Evolutionary conservation across 148 eudicot genomes (phyloP).

Genomic region (Vaccinium corymbosum): DNA sequence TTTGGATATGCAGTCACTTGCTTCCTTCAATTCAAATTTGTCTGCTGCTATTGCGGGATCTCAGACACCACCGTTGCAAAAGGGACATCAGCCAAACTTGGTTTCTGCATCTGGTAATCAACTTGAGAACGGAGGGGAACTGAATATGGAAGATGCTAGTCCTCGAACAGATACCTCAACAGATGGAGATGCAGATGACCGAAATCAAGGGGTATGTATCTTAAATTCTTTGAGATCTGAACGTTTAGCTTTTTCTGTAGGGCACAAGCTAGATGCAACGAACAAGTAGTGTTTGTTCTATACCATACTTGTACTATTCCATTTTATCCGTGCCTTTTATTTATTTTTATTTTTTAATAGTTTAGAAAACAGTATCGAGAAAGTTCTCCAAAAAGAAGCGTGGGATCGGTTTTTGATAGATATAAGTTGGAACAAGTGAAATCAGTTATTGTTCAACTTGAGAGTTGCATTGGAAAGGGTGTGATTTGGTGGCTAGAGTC

Average conservation of each 20-base stretch:
- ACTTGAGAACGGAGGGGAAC: conserved; percentile 70
- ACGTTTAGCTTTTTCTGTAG: neutral
- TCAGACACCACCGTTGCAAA: conserved; percentile 39
- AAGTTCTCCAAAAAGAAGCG: neutral
- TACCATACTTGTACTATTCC: neutral
- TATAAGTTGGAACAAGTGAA: neutral
- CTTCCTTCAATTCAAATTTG: conserved; percentile 27
- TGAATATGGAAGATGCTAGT: conserved; percentile 74
- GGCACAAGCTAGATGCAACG: neutral
- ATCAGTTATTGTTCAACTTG: neutral
- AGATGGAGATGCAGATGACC: conserved; percentile 69
- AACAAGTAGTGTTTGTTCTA: neutral
- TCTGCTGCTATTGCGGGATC: conserved; percentile 26
- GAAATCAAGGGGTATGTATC: conserved; percentile 46
- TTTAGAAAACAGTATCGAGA: neutral
- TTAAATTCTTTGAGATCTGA: neutral
- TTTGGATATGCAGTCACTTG: conserved; percentile 25
- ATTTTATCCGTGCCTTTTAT: neutral
- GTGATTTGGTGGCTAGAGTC: neutral
- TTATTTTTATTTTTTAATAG: neutral
- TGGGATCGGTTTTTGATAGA: no score
- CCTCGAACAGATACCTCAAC: conserved; percentile 80
- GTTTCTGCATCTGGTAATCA: conserved; percentile 38
- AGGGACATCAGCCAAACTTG: conserved; percentile 37
- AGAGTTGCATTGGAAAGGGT: neutral